phyloP scores from a whole-genome alignment of 164 flowering plant genomes.

The Aristolochia contorta region DNA sequence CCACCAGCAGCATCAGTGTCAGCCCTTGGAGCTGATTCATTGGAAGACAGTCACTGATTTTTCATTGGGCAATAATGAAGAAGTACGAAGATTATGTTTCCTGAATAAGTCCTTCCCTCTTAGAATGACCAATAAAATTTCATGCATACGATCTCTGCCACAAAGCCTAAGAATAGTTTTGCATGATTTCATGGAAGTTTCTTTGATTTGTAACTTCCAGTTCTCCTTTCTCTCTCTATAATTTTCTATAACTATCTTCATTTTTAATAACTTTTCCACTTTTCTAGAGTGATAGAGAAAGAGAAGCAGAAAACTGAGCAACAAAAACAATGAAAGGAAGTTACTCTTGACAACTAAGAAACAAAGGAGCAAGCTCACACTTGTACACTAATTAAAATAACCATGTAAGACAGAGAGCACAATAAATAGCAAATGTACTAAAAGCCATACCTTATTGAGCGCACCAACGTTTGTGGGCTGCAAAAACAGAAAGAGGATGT shows the following conservation, averaged over 20 bases:
- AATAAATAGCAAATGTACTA: not conserved
- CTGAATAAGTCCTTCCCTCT: no score
- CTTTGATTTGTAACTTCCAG: not conserved
- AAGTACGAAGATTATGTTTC: no score
- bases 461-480: conserved; percentile 97
- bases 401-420: not conserved
- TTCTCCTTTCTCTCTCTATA: not conserved
- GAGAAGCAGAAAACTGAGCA: not conserved
- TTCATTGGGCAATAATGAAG: no score
- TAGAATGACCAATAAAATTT: no score
- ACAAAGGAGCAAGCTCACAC: not conserved
- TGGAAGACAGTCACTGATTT: no score
- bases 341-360: not conserved
- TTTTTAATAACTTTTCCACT: not conserved
- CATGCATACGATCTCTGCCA: no score
- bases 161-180: no score
- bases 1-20: no score
- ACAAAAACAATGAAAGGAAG: not conserved
- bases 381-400: not conserved
- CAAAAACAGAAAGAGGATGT: conserved; percentile 13
- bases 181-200: not conserved
- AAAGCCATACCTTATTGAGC: conserved; percentile 67
- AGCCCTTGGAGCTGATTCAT: no score
- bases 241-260: no score
- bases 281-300: not conserved